Base-by-base conservation (phyloP, 495 filamentous ascomycete species). In the Daldinia concentrica region DNA sequence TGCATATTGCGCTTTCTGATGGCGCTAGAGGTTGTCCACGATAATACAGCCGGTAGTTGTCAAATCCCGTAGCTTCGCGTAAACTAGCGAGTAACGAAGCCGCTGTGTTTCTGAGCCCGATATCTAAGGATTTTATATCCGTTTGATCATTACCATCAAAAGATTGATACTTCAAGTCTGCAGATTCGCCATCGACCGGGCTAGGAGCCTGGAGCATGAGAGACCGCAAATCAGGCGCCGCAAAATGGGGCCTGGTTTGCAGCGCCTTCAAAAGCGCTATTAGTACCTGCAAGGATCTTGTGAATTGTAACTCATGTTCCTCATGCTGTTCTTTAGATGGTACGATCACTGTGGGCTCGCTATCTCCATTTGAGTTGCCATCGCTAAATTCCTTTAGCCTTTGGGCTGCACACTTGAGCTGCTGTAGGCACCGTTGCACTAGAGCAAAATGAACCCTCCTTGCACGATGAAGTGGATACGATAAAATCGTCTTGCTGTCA, bases 371-470 rank as follows among this genome's bases (percentile, higher is more conserved):
- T 12, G 79, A 66, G n/a, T 68, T 74, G 4, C 77, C 79, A 59
- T 84, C 79, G 43, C 61, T 75, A 55, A 82, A 82, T 4, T 76
- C 60, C 65, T 86, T 91, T 69, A 94, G 68, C 50, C 81, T 86
- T 15, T 82, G 78, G 11, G 91, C 92, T n/a, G 92, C 89, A 1
- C 83, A 81, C 37, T 88, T 90, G 8, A 97, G 83, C 74, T 95
- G 91, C 15, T 85, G 79, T 11, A 96, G 85, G 72, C 94, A 97
- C 54, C 92, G 89, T 68, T 91, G 84, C 17, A 93, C 92, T 12
- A 97, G 83, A 9, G 86, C 84, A 62, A 95, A 83, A 78, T 97
- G 94, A n/a, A 94, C 91, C 72, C 76, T 80, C 24, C 81, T 77
- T 27, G 82, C 81, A 19, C 80, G 80, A n/a, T 82, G 77, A 19